Percentiles rank a stretch among this genome's conserved stretches.
Conservation (phyloP, 2,329 filamentous ascomycete species). For the Cladobotryum mycophilum region DNA sequence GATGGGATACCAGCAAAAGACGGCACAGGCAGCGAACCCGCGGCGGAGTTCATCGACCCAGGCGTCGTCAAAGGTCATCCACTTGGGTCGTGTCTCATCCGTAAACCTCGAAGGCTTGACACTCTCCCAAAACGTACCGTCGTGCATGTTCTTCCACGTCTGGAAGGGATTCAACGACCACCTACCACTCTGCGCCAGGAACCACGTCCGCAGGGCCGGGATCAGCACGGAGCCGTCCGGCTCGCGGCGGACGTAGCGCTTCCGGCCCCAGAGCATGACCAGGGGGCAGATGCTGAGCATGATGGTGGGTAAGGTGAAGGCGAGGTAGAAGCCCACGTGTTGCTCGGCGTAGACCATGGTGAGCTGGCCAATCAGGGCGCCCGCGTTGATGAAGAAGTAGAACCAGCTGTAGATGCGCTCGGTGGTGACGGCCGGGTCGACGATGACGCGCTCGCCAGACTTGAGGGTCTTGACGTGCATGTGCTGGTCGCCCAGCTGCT, state of each 20-base stretch:
- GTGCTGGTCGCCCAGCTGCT: constrained; percentile 55
- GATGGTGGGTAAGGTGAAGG: constrained; percentile 41
- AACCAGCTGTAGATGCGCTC: constrained; percentile 63
- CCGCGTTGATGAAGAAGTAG: constrained; percentile 50
- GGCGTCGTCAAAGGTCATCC: too few relatives aligned
- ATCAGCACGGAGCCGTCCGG: constrained; percentile 21
- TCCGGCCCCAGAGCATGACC: constrained; percentile 54
- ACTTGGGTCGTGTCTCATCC: too few relatives aligned
- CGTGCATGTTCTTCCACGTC: too few relatives aligned
- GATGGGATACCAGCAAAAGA: constrained; percentile 28
- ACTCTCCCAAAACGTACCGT: too few relatives aligned
- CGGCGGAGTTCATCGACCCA: too few relatives aligned
- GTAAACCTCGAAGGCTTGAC: too few relatives aligned
- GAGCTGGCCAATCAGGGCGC: constrained; percentile 47
- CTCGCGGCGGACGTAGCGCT: constrained; percentile 50
- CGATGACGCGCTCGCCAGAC: constrained; percentile 58
- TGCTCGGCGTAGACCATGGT: constrained; percentile 39
- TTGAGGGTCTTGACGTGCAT: constrained; percentile 25
- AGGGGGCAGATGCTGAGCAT: constrained; percentile 35
- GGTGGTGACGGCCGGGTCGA: constrained; percentile 60
- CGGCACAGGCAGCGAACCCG: too few relatives aligned
- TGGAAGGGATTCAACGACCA: too few relatives aligned
- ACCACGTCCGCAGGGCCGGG: too few relatives aligned
- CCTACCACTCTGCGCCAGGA: too few relatives aligned
- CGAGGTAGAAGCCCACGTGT: constrained; percentile 45